Evolutionary conservation across 495 filamentous ascomycete species (phyloP).

Genomic region (Articulospora tetracladia): DNA sequence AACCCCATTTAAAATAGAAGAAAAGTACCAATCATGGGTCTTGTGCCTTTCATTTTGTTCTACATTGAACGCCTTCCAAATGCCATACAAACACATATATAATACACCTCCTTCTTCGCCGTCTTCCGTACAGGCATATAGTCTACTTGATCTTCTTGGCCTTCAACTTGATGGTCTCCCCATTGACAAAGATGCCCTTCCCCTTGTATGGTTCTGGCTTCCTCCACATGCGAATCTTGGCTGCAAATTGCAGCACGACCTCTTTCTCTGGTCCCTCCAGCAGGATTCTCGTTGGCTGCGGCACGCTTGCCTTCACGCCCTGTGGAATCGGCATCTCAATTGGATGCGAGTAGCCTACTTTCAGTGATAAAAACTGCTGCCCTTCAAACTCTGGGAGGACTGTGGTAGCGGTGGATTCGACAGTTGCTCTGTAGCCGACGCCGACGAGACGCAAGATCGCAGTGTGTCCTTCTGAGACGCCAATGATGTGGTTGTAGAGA

Average conservation of each 20-base stretch:
- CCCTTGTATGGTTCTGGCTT: slow-evolving; percentile 97
- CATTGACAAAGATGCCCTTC: slow-evolving; percentile 97
- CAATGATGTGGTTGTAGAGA: slow-evolving; percentile 82
- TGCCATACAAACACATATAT: slow-evolving; percentile 19
- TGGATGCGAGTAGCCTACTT: slow-evolving; percentile 94
- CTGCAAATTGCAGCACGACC: slow-evolving; percentile 84
- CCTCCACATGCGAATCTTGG: slow-evolving; percentile 83
- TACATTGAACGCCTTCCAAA: slow-evolving; percentile 1
- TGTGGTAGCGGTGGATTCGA: slow-evolving; percentile 73
- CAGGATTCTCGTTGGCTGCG: slow-evolving; percentile 90
- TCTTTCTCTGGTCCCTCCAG: slow-evolving; percentile 85
- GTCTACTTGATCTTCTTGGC: slow-evolving; percentile 98
- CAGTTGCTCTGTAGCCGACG: slow-evolving; percentile 87
- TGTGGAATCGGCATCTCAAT: slow-evolving; percentile 81
- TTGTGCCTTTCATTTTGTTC: not conserved
- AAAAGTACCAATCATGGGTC: not conserved
- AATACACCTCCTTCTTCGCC: slow-evolving; percentile 24
- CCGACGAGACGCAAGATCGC: slow-evolving; percentile 91
- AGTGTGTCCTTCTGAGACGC: slow-evolving; percentile 94
- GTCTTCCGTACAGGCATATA: not conserved
- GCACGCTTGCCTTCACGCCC: slow-evolving; percentile 82
- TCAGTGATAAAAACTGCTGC: slow-evolving; percentile 84
- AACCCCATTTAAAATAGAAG: not conserved
- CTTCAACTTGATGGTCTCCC: slow-evolving; percentile 96
- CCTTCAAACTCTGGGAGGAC: slow-evolving; percentile 65